A percentile compares a stretch with the other conserved stretches of the same genome.
Conservation (phyloP, 192 early-diverging fungal species). For the Podila epigama region DNA sequence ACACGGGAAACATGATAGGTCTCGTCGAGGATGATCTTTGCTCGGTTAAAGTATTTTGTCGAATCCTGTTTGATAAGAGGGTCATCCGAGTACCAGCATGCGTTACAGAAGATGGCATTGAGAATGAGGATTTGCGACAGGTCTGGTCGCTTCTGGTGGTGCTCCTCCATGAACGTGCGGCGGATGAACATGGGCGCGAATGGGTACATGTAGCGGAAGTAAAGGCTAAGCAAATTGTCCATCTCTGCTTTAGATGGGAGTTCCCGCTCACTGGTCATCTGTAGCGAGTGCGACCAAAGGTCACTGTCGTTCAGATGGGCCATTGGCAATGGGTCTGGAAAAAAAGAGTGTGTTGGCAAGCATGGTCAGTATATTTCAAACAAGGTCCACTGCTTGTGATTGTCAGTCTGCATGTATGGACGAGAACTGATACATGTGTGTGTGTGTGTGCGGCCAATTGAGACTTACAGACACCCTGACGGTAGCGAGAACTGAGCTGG, state of each 20-base stretch:
- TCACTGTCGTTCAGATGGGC: conserved; percentile 48
- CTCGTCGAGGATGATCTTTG: conserved; percentile 75
- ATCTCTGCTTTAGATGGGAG: conserved; percentile 68
- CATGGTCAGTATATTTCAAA: background rate
- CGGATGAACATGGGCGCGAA: conserved; percentile 75
- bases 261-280: conserved; percentile 50
- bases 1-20: conserved; percentile 66
- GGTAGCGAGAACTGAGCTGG: conserved; percentile 67
- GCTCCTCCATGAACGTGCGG: conserved; percentile 42
- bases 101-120: conserved; percentile 64
- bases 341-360: background rate
- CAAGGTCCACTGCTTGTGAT: background rate
- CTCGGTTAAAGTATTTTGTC: conserved; percentile 70
- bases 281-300: conserved; percentile 48
- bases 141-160: conserved; percentile 37
- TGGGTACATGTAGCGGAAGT: conserved; percentile 77
- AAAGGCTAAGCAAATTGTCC: conserved; percentile 65
- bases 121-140: conserved; percentile 55
- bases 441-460: no score
- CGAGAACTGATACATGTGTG: no score
- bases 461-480: conserved; percentile 54
- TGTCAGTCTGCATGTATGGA: no score
- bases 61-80: conserved; percentile 45
- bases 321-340: conserved; percentile 42
- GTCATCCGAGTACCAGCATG: conserved; percentile 58